Base-by-base conservation (phyloP, 148 eudicot genomes). In the Beta vulgaris region DNA sequence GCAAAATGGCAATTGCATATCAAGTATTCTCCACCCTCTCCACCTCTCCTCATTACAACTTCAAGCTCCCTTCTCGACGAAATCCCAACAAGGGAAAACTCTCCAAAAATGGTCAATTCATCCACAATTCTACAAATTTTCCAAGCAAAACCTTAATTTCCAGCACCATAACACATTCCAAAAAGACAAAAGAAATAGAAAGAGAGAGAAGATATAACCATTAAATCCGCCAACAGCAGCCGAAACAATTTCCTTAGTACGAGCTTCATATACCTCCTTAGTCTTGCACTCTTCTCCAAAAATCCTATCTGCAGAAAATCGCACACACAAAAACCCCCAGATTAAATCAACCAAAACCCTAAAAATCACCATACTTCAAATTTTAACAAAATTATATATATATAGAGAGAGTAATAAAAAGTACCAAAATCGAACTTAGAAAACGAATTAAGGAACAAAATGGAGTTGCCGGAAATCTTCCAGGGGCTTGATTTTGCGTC, bases 151-250 rank as follows among this genome's bases (percentile, higher is more conserved):
- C 11, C 43, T 37, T 21, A 37, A 23, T 40, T 23, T 43, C 28
- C 21, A 60, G 3, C 21, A 34, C 8, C 51, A 29, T 26, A 21
- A 25, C 2, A 19, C 11, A 63, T 46, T 7, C 36, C 15, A 23
- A 8, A 12, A 76, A 35, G n/a, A n/a, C n/a, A n/a, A n/a, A n/a
- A n/a, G n/a, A n/a, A n/a, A n/a, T n/a, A n/a, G n/a, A 49, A 49
- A 23, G 14, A 61, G 35, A n/a, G 26, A 64, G 53, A 29, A 37
- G 29, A 70, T 16, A 53, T 5, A 73, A 94, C 98, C 98, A 64
- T 95, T 95, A 51, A 95, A 95, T 32, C 98, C 98, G 26, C 83
- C 80, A 77, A 94, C 93, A 14, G 97, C 97, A 4, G 98, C 97
- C 2, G 84, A 82, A 13, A 95, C 98, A 54, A 95, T 90, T 32